A percentile compares a stretch with the other conserved stretches of the same genome.
These are phyloP conservation scores for Neofusicoccum cordaticola DNA, from an alignment of 2,329 filamentous ascomycete genomes.

Conservation along the genomic window DNA sequence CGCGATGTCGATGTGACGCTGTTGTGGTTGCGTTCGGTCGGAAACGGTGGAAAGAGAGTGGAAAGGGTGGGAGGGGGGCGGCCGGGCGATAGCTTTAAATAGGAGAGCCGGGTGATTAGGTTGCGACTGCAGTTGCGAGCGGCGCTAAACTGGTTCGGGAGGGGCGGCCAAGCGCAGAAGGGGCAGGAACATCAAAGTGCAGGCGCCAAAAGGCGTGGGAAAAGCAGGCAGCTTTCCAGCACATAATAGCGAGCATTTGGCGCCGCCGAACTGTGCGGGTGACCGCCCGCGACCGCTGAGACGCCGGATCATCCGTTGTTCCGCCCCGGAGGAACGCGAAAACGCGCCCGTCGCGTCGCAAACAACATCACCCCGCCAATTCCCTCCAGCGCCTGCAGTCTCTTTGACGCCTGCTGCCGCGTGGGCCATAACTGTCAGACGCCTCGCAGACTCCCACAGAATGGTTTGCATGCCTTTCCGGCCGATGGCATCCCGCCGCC, in stretches of 20 bases:
- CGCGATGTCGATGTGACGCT: conserved; percentile 19
- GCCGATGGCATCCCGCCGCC: not conserved
- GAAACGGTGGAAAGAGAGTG: conserved; percentile 18
- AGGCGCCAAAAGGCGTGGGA: conserved; percentile 10
- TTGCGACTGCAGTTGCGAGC: conserved; percentile 12
- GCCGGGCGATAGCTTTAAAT: conserved; percentile 31
- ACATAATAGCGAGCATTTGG: conserved; percentile 7
- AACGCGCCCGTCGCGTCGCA: not conserved
- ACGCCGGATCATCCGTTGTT: not conserved
- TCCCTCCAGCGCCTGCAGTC: not conserved
- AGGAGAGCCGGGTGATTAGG: conserved; percentile 29
- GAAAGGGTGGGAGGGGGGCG: conserved; percentile 27
- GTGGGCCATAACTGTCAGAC: too few relatives aligned
- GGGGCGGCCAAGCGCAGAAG: conserved; percentile 5
- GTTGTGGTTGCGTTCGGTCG: not conserved
- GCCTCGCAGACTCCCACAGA: not conserved
- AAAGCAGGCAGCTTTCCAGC: conserved; percentile 13
- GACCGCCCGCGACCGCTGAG: not conserved
- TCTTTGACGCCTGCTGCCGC: too few relatives aligned
- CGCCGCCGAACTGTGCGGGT: not conserved
- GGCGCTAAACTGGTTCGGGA: conserved; percentile 14
- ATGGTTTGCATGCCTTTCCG: not conserved
- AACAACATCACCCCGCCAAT: not conserved
- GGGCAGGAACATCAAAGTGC: conserved; percentile 13
- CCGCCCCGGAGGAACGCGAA: conserved; percentile 4